Evolutionary conservation across 495 filamentous ascomycete genomes (phyloP).

Genomic region (Neurospora africana): DNA sequence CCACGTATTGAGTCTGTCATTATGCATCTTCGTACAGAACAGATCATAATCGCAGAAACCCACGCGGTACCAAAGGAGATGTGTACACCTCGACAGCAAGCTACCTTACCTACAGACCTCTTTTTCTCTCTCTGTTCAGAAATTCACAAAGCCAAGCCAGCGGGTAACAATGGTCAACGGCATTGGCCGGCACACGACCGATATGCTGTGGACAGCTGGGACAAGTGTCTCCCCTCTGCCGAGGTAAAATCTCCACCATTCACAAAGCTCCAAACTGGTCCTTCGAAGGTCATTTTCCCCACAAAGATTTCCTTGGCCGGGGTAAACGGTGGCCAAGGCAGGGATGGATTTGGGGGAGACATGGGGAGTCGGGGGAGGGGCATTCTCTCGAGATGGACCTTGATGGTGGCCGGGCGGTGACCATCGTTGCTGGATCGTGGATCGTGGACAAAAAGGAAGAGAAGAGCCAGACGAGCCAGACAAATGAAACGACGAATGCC

Average conservation of each 20-base stretch:
- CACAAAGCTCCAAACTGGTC: not conserved
- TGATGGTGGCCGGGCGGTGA: not conserved
- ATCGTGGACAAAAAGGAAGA: not conserved
- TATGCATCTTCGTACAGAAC: not conserved
- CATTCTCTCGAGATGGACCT: not conserved
- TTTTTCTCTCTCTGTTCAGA: not conserved
- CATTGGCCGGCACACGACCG: not conserved
- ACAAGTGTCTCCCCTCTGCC: not conserved
- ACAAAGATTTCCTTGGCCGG: not conserved
- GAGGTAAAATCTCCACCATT: not conserved
- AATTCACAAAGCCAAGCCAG: not conserved
- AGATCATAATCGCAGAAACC: not conserved
- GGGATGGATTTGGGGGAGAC: not conserved
- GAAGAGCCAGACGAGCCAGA: not conserved
- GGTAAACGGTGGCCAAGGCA: not conserved
- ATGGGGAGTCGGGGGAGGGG: not conserved
- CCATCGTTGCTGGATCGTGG: not conserved
- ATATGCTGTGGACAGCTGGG: not conserved
- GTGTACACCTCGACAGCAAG: not conserved
- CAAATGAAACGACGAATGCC: slow-evolving; percentile 3
- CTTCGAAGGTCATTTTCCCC: not conserved
- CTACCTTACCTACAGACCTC: no score
- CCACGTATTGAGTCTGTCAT: not conserved
- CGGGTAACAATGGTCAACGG: not conserved
- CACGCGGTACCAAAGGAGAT: not conserved